phyloP scores from a whole-genome alignment of 169 alveolate genomes.

The Plasmodium gonderi region DNA sequence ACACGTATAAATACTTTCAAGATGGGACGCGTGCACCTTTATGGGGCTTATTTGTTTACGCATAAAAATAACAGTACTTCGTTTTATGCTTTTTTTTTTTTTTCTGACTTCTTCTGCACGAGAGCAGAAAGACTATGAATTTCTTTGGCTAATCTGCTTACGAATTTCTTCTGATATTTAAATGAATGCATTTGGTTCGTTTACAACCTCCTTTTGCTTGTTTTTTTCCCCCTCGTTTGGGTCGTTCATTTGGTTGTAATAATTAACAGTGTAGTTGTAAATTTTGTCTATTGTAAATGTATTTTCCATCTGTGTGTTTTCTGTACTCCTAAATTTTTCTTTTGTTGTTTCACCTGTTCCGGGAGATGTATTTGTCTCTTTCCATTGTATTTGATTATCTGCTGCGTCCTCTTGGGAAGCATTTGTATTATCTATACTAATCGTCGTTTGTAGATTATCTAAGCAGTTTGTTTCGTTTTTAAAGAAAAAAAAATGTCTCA shows the following conservation, averaged over 20 bases:
- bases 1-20: neutral
- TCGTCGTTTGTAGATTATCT: neutral
- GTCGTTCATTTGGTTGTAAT: constrained; percentile 9
- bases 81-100: constrained; percentile 1
- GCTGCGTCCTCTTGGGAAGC: neutral
- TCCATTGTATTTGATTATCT: neutral
- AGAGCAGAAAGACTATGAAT: neutral
- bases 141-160: neutral
- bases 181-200: neutral
- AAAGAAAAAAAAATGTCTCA: constrained; percentile 8
- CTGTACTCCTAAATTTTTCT: neutral
- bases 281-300: constrained; percentile 37
- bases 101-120: neutral
- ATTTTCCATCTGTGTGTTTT: neutral
- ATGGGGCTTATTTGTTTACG: neutral
- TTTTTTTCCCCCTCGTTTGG: neutral
- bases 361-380: neutral
- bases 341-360: neutral
- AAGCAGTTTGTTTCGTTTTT: neutral
- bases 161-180: neutral
- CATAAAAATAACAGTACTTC: neutral
- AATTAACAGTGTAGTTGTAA: constrained; percentile 34
- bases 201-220: neutral
- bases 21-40: neutral
- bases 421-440: neutral